phyloP scores from a whole-genome alignment of 2,329 filamentous ascomycete genomes.

The Alternaria infectoria region DNA sequence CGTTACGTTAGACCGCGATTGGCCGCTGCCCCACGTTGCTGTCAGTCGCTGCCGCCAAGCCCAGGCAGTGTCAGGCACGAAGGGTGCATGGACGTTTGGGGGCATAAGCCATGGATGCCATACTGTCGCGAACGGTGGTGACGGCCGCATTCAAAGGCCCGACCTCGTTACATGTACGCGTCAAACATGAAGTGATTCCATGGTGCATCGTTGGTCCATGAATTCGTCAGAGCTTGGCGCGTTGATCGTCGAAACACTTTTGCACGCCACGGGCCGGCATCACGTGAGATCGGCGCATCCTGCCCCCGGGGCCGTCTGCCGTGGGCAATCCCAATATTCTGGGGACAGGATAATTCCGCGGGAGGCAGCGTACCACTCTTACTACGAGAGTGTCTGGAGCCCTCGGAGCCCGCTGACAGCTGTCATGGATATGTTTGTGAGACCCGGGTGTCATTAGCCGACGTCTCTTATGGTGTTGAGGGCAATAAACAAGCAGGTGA shows the following conservation, averaged over 20 bases:
- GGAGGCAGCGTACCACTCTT: background rate
- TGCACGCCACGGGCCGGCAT: background rate
- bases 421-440: background rate
- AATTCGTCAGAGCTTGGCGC: background rate
- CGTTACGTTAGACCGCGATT: constrained; percentile 28
- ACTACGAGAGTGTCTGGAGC: background rate
- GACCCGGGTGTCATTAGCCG: background rate
- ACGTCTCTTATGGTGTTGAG: background rate
- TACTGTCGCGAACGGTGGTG: background rate
- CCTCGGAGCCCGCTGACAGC: background rate
- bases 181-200: background rate
- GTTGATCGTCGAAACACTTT: background rate
- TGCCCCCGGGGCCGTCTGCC: background rate
- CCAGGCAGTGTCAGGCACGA: background rate
- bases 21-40: constrained; percentile 21
- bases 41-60: constrained; percentile 1
- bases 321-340: background rate
- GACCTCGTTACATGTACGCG: background rate
- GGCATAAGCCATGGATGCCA: background rate
- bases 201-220: background rate
- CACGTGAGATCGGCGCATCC: background rate
- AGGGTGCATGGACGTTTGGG: background rate
- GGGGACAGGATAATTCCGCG: background rate
- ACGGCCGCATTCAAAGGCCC: background rate
- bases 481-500: background rate